Conservation (phyloP, 371 early-diverging fungal genomes). For the Lichtheimia hyalospora region DNA sequence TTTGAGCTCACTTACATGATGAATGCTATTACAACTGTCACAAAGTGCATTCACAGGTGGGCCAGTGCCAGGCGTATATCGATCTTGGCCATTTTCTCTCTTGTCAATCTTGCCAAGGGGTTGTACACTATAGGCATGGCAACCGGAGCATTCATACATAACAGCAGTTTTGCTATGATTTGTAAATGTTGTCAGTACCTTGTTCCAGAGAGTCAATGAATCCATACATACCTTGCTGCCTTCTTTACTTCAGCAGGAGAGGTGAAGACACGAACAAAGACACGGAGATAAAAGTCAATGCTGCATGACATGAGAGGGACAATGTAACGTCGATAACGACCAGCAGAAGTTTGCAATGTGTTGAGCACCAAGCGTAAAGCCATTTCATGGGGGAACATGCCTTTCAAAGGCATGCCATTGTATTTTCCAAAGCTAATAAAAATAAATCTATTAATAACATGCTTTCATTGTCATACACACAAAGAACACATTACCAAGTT, state of each 20-base stretch:
- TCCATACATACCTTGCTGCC: slow-evolving; percentile 64
- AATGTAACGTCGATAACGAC: slow-evolving; percentile 86
- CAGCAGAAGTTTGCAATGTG: slow-evolving; percentile 84
- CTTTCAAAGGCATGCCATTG: slow-evolving; percentile 86
- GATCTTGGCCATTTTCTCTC: slow-evolving; percentile 52
- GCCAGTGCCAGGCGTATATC: slow-evolving; percentile 63
- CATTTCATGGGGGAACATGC: slow-evolving; percentile 83
- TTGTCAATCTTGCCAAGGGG: slow-evolving; percentile 65
- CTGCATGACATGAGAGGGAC: slow-evolving; percentile 93
- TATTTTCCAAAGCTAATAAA: slow-evolving; percentile 90
- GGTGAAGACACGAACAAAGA: slow-evolving; percentile 94
- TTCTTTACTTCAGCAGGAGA: slow-evolving; percentile 79
- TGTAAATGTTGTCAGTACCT: neutral
- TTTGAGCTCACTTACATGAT: slow-evolving; percentile 52
- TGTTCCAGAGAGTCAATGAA: neutral
- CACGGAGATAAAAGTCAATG: slow-evolving; percentile 99
- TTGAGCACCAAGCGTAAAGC: slow-evolving; percentile 92
- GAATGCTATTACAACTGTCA: slow-evolving; percentile 68
- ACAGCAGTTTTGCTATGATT: slow-evolving; percentile 67
- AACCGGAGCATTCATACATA: slow-evolving; percentile 86
- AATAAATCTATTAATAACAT: neutral
- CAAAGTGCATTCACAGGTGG: slow-evolving; percentile 68
- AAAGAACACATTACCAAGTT: slow-evolving; percentile 62
- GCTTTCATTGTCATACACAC: no score
- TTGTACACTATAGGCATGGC: slow-evolving; percentile 71